A percentile compares a stretch with the other conserved stretches of the same genome.
Conservation (phyloP, 108 stramenopile genomes). For the Nannochloropsis salina region DNA sequence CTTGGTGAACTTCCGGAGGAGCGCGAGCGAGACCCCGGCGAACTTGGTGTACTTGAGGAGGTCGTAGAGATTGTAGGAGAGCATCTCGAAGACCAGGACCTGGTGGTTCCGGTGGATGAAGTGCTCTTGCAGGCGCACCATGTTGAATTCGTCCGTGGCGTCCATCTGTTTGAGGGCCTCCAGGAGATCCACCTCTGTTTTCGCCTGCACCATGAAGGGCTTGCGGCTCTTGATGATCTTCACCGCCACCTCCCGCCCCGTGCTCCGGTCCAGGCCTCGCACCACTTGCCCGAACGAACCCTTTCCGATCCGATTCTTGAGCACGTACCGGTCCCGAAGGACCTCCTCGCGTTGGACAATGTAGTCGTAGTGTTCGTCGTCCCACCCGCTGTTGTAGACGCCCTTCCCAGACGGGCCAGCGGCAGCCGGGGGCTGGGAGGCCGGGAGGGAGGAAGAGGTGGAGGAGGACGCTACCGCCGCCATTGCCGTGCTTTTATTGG, state of each 20-base stretch:
- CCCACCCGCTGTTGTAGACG: conserved; percentile 73
- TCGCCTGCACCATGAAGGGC: conserved; percentile 90
- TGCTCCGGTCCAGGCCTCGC: conserved; percentile 66
- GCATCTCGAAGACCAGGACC: conserved; percentile 92
- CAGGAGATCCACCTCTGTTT: conserved; percentile 88
- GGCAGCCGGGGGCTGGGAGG: background rate
- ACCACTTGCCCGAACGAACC: conserved; percentile 94
- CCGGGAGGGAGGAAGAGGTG: background rate
- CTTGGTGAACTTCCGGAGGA: conserved; percentile 92
- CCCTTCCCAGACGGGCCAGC: conserved; percentile 29
- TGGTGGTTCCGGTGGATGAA: conserved; percentile 90
- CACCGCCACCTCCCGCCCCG: conserved; percentile 72
- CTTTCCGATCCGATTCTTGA: conserved; percentile 91
- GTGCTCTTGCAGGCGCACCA: conserved; percentile 75
- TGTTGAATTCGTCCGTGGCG: conserved; percentile 46
- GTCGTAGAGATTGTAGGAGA: conserved; percentile 93
- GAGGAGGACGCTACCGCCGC: background rate
- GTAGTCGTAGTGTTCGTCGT: conserved; percentile 96
- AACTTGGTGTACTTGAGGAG: conserved; percentile 91
- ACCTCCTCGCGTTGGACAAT: conserved; percentile 73
- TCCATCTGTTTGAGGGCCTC: conserved; percentile 44
- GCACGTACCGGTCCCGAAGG: conserved; percentile 69
- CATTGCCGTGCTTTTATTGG: background rate
- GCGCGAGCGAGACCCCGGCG: conserved; percentile 83
- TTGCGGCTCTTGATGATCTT: conserved; percentile 97